phyloP scores from a whole-genome alignment of 768 basidiomycete genomes.

The Suillus luteus region DNA sequence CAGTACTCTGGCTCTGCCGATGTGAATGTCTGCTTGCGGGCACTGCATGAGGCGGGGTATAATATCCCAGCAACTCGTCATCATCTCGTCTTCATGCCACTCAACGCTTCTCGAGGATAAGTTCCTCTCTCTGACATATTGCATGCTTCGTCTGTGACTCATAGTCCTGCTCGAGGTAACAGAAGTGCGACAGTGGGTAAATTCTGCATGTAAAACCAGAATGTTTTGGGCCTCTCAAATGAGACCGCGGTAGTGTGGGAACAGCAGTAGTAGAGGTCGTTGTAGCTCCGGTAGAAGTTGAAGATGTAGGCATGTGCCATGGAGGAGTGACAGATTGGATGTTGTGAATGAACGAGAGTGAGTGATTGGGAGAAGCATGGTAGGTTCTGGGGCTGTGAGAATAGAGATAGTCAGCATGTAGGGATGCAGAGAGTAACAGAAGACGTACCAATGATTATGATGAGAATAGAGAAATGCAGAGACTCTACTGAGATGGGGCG shows the following conservation, averaged over 20 bases:
- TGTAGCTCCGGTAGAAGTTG: conserved; percentile 15
- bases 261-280: conserved; percentile 28
- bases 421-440: no score
- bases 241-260: conserved; percentile 29
- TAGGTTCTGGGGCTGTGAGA: no score
- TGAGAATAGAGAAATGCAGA: no score
- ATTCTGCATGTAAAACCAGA: conserved; percentile 84
- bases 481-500: no score
- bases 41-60: conserved; percentile 33
- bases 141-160: conserved; percentile 63
- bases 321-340: no score
- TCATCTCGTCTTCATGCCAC: conserved; percentile 59
- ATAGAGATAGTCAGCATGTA: no score
- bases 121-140: conserved; percentile 62
- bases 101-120: conserved; percentile 71
- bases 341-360: no score
- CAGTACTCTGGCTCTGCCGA: conserved; percentile 77
- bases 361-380: no score
- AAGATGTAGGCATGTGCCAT: conserved; percentile 48
- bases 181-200: conserved; percentile 79
- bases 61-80: conserved; percentile 41
- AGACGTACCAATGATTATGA: no score
- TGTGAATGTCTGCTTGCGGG: conserved; percentile 52
- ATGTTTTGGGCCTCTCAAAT: no score
- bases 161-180: conserved; percentile 79